These are phyloP conservation scores for Boletus tylopilopsis DNA, from an alignment of 768 basidiomycete genomes.

Conservation along the genomic window DNA sequence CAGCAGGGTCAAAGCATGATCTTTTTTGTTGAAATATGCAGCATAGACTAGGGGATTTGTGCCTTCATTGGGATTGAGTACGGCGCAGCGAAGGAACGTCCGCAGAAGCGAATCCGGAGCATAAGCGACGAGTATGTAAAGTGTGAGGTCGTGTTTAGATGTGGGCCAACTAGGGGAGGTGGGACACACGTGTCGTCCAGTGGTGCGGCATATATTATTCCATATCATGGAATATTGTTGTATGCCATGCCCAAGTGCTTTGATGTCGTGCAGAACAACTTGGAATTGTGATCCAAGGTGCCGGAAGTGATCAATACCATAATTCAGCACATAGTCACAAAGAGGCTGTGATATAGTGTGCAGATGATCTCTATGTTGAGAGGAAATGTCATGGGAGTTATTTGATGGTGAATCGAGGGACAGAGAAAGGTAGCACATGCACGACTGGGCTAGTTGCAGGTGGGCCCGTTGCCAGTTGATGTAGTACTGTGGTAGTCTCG, in stretches of 20 bases:
- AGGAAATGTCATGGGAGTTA: too few species aligned
- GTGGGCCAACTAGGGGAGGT: too few species aligned
- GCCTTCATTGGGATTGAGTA: too few species aligned
- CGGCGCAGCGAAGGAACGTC: too few species aligned
- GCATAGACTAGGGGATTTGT: too few species aligned
- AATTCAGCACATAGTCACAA: not conserved
- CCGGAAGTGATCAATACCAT: not conserved
- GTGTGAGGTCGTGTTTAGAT: too few species aligned
- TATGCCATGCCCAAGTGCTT: not conserved
- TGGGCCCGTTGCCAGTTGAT: not conserved
- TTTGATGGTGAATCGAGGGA: not conserved
- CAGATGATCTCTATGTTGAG: too few species aligned
- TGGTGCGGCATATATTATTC: not conserved
- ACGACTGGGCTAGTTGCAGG: not conserved
- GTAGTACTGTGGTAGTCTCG: not conserved
- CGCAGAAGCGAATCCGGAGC: too few species aligned
- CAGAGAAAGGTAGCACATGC: not conserved
- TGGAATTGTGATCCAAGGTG: not conserved
- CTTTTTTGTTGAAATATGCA: too few species aligned
- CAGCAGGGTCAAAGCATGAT: too few species aligned
- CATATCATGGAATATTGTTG: not conserved
- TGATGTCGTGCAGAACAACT: not conserved
- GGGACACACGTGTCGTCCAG: not conserved
- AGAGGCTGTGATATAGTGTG: not conserved
- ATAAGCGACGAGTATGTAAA: too few species aligned